Conservation (phyloP, 2,329 filamentous ascomycete genomes). For the Neocatenulostroma microsporum region DNA sequence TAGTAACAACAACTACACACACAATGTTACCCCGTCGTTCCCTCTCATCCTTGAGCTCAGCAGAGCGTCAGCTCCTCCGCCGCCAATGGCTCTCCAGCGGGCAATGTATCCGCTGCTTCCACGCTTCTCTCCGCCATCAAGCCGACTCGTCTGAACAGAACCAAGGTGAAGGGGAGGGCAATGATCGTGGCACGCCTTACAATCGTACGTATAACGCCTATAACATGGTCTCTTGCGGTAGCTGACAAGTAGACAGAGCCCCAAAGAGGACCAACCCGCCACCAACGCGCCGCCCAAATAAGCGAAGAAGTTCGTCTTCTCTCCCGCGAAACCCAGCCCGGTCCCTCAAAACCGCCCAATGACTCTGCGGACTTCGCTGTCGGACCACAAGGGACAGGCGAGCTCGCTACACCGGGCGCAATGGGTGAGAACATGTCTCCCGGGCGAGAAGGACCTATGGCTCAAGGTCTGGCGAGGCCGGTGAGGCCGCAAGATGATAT, state of each 20-base stretch:
- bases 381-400: slow-evolving; percentile 2
- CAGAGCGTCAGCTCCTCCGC: slow-evolving; percentile 15
- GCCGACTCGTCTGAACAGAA: slow-evolving; percentile 8
- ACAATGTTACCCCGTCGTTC: slow-evolving; percentile 9
- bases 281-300: slow-evolving; percentile 21
- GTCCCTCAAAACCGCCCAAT: slow-evolving; percentile 10
- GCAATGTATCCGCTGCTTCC: slow-evolving; percentile 18
- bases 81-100: slow-evolving; percentile 15
- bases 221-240: background rate
- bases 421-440: slow-evolving; percentile 19
- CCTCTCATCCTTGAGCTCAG: slow-evolving; percentile 6
- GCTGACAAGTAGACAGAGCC: slow-evolving; percentile 10
- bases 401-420: slow-evolving; percentile 5
- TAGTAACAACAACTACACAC: no score
- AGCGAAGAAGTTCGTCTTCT: slow-evolving; percentile 21
- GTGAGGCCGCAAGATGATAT: background rate
- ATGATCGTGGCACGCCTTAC: slow-evolving; percentile 9
- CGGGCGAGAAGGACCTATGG: slow-evolving; percentile 16
- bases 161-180: slow-evolving; percentile 4
- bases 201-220: slow-evolving; percentile 9
- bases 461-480: slow-evolving; percentile 12
- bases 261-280: slow-evolving; percentile 15
- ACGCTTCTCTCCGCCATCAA: slow-evolving; percentile 10
- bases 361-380: slow-evolving; percentile 6
- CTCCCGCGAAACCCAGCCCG: slow-evolving; percentile 13